Percentiles rank a stretch among this genome's conserved stretches.
phyloP scores from a whole-genome alignment of 2,329 filamentous ascomycete species.

The Nothopassalora personata region DNA sequence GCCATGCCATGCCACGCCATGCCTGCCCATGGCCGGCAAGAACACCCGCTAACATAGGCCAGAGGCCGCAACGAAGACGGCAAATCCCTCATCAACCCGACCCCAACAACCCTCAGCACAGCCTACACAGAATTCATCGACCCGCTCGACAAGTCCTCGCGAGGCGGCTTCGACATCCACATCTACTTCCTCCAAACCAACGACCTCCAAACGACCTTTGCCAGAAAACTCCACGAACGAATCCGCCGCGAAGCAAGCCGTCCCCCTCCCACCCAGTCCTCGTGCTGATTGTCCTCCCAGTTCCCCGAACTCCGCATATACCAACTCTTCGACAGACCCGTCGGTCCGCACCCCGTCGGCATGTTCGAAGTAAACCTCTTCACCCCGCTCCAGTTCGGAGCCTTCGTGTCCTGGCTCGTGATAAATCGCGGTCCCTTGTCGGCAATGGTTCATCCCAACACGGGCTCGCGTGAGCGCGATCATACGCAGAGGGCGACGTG shows the following conservation, averaged over 20 bases:
- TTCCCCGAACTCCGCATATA: constrained; percentile 85
- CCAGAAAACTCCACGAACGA: constrained; percentile 67
- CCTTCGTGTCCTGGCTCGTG: constrained; percentile 79
- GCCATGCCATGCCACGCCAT: too few relatives aligned
- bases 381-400: constrained; percentile 78
- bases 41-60: neutral
- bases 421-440: constrained; percentile 76
- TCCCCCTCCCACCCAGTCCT: neutral
- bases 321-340: constrained; percentile 65
- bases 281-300: neutral
- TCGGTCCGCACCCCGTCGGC: constrained; percentile 75
- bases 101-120: constrained; percentile 53
- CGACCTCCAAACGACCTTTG: constrained; percentile 59
- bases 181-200: constrained; percentile 71
- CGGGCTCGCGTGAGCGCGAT: constrained; percentile 57
- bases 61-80: constrained; percentile 52
- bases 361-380: constrained; percentile 95
- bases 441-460: constrained; percentile 78
- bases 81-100: constrained; percentile 68
- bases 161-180: constrained; percentile 79
- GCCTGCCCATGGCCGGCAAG: too few relatives aligned
- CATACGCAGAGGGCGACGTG: constrained; percentile 67
- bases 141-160: constrained; percentile 59
- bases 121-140: constrained; percentile 64
- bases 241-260: constrained; percentile 66